phyloP scores from a whole-genome alignment of 768 basidiomycete species.

The Erythrobasidium yunnanense region DNA sequence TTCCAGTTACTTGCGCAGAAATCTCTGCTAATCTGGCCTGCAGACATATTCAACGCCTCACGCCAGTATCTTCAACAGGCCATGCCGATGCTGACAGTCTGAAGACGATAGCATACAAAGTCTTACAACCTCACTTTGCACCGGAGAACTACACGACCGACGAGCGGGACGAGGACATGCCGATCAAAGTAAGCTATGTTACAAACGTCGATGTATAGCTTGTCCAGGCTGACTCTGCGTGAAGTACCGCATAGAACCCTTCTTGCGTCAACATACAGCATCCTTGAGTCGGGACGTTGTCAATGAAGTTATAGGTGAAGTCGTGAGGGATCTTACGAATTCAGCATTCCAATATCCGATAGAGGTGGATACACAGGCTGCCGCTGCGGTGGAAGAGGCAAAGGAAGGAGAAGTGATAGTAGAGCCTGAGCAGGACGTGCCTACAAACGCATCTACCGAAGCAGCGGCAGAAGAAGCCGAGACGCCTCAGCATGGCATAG shows the following conservation, averaged over 20 bases:
- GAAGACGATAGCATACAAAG: neutral
- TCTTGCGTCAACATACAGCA: conserved; percentile 9
- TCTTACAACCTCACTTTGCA: conserved; percentile 11
- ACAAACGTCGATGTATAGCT: neutral
- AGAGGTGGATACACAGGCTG: neutral
- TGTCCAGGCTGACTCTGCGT: neutral
- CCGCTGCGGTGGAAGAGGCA: neutral
- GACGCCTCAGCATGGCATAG: neutral
- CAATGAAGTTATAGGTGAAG: neutral
- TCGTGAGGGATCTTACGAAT: conserved; percentile 17
- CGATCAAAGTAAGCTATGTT: conserved; percentile 3
- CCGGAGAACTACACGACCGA: conserved; percentile 9
- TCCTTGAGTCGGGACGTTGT: conserved; percentile 5
- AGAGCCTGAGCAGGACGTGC: neutral
- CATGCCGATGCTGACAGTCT: conserved; percentile 10
- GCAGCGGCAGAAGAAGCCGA: neutral
- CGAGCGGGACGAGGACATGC: neutral
- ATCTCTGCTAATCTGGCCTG: neutral
- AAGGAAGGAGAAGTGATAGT: no score
- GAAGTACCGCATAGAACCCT: conserved; percentile 18
- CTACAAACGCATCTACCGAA: neutral
- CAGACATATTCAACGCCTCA: conserved; percentile 13
- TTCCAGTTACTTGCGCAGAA: neutral
- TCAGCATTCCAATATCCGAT: conserved; percentile 10
- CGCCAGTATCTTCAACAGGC: conserved; percentile 16